phyloP scores from a whole-genome alignment of 805 yeast genomes.

The Starmerella scarabaei region DNA sequence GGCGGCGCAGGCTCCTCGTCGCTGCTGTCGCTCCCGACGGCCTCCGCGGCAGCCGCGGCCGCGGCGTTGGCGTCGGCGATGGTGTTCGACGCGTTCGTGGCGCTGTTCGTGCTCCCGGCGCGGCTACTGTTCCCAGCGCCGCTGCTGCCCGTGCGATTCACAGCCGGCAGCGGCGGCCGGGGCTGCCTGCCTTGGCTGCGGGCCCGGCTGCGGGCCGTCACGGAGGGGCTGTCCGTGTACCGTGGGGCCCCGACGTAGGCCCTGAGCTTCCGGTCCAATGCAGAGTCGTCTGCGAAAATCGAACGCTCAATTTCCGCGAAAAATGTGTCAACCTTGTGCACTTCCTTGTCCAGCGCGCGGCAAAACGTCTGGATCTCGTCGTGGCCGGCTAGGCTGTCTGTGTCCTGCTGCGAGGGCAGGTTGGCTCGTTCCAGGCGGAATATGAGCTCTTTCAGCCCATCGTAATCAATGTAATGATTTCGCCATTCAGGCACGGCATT shows the following conservation, averaged over 20 bases:
- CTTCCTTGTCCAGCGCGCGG: slow-evolving; percentile 65
- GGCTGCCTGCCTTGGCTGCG: neutral
- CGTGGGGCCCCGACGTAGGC: slow-evolving; percentile 1
- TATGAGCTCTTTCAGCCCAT: slow-evolving; percentile 71
- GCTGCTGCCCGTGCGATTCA: neutral
- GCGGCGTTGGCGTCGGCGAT: neutral
- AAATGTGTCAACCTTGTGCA: slow-evolving; percentile 62
- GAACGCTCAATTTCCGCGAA: slow-evolving; percentile 37
- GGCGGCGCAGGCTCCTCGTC: slow-evolving; percentile 18
- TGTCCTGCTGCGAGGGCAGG: slow-evolving; percentile 22
- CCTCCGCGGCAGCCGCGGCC: slow-evolving; percentile 3
- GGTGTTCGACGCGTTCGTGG: neutral
- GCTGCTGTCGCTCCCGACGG: slow-evolving; percentile 10
- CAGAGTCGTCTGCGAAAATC: neutral
- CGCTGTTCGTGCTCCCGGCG: neutral
- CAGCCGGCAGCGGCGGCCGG: neutral
- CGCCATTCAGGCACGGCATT: slow-evolving; percentile 99
- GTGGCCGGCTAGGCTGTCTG: slow-evolving; percentile 26
- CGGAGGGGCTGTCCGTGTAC: slow-evolving; percentile 2
- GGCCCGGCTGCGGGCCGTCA: neutral
- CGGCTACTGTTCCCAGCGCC: neutral
- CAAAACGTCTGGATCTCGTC: slow-evolving; percentile 50
- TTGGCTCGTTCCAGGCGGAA: slow-evolving; percentile 67
- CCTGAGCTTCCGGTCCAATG: neutral
- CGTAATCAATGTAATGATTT: slow-evolving; percentile 78